Percentiles rank a stretch among this genome's conserved stretches.
Conservation (phyloP, 768 basidiomycete species). For the Collybia mongolica region DNA sequence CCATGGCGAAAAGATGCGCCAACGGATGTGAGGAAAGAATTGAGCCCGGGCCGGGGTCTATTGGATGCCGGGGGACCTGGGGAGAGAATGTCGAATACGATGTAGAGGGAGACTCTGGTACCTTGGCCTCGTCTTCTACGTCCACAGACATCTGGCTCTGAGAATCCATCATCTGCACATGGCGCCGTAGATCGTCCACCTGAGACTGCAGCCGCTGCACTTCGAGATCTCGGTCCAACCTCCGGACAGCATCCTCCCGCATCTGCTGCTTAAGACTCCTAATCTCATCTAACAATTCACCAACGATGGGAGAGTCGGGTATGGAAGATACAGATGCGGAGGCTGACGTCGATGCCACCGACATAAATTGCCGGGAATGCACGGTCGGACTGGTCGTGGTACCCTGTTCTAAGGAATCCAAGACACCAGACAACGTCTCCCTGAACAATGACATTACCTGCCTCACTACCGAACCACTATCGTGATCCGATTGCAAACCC, state of each 20-base stretch:
- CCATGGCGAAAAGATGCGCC: background rate
- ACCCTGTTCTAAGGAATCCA: constrained; percentile 15
- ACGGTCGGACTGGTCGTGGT: background rate
- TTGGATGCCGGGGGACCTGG: background rate
- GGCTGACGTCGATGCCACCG: background rate
- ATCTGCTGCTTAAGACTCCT: constrained; percentile 1
- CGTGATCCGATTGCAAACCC: no score
- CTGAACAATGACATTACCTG: constrained; percentile 20
- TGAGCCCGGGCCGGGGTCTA: background rate
- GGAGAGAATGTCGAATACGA: background rate
- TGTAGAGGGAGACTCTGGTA: background rate
- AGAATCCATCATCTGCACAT: background rate
- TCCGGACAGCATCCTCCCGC: background rate
- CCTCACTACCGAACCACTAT: constrained; percentile 6
- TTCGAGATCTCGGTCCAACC: background rate
- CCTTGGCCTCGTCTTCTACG: background rate
- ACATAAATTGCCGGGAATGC: background rate
- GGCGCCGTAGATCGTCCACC: constrained; percentile 3
- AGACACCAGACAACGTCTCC: constrained; percentile 13
- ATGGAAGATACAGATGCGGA: background rate
- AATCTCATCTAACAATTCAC: constrained; percentile 4
- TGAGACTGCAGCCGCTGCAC: constrained; percentile 4
- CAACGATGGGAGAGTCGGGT: background rate
- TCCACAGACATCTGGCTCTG: background rate
- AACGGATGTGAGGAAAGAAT: background rate